Percentiles rank a stretch among this genome's conserved stretches.
Conservation (phyloP, 768 basidiomycete genomes). For the Termitomyces sp. region DNA sequence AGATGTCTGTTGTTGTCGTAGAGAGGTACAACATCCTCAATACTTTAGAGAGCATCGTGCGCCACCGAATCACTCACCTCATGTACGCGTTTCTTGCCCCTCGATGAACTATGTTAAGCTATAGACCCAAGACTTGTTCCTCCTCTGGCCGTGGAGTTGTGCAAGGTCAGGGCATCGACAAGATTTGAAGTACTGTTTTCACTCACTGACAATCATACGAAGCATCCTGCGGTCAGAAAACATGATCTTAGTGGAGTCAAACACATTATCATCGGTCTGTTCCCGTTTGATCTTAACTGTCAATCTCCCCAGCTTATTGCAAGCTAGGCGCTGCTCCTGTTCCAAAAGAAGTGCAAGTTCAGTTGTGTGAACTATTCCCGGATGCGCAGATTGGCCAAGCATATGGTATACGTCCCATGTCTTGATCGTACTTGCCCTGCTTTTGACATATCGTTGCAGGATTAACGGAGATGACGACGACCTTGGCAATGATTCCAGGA, state of each 20-base stretch:
- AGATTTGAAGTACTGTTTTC: background rate
- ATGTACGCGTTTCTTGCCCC: constrained; percentile 8
- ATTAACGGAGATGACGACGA: constrained; percentile 36
- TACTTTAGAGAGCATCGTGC: constrained; percentile 41
- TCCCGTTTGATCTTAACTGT: constrained; percentile 14
- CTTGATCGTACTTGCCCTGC: background rate
- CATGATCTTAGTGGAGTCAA: constrained; percentile 36
- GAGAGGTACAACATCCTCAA: constrained; percentile 37
- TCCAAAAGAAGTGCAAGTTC: constrained; percentile 42
- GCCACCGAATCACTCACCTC: constrained; percentile 42
- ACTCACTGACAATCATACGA: background rate
- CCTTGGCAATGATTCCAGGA: constrained; percentile 39
- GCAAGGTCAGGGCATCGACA: constrained; percentile 32
- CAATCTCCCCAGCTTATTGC: background rate
- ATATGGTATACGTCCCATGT: constrained; percentile 37
- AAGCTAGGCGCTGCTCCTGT: constrained; percentile 55
- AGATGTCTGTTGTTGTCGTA: constrained; percentile 50
- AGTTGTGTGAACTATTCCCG: constrained; percentile 42
- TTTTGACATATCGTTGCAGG: constrained; percentile 1
- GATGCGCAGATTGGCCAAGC: constrained; percentile 51
- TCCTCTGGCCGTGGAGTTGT: constrained; percentile 43
- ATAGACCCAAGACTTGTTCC: constrained; percentile 33
- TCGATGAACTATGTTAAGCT: background rate
- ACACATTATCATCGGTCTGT: constrained; percentile 34
- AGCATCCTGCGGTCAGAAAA: constrained; percentile 41